Evolutionary conservation across 2,329 filamentous ascomycete species (phyloP).

Genomic region (Teratosphaeria pseudoeucalypti): DNA sequence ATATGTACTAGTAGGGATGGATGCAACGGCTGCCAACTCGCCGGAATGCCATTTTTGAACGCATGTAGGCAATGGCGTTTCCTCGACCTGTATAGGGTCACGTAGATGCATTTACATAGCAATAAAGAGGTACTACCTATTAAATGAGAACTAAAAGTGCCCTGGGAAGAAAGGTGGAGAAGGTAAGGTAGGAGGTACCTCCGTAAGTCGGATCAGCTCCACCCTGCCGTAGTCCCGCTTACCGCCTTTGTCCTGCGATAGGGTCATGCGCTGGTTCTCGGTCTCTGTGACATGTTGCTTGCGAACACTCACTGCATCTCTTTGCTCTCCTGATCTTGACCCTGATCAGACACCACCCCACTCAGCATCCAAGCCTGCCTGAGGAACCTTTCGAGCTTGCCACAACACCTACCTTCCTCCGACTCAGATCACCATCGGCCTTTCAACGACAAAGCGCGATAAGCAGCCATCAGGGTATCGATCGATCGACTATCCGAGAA

Average conservation of each 20-base stretch:
- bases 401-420: background rate
- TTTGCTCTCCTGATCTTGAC: background rate
- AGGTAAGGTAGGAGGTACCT: background rate
- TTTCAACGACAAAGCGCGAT: background rate
- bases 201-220: background rate
- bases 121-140: no score
- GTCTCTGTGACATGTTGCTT: background rate
- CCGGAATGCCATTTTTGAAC: no score
- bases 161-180: no score
- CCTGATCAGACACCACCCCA: background rate
- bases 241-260: background rate
- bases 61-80: no score
- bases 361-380: background rate
- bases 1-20: no score
- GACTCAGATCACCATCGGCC: background rate
- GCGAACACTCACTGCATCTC: background rate
- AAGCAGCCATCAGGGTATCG: background rate
- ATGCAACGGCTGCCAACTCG: no score
- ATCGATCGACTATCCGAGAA: background rate
- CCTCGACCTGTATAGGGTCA: no score
- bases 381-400: background rate
- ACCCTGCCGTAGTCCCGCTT: background rate
- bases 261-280: background rate
- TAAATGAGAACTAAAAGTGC: no score
- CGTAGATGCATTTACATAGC: no score